Evolutionary conservation across 441 rosid species (phyloP).

Genomic region (Biscutella laevigata): DNA sequence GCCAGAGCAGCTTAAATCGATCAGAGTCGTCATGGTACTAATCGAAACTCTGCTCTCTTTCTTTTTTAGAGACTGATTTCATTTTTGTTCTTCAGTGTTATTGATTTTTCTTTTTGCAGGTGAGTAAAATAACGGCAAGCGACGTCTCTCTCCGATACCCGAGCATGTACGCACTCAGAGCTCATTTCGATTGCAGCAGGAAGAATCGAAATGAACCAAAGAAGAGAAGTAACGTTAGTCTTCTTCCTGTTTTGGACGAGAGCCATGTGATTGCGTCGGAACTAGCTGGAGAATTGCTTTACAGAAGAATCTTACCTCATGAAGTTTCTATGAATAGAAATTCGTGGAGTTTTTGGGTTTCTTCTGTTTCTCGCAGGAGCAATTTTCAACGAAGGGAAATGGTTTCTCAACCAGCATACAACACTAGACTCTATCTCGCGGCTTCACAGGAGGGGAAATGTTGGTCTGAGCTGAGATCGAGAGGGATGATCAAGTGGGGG

Average conservation of each 20-base stretch:
- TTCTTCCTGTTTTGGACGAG: conserved; percentile 64
- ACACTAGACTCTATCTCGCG: conserved; percentile 10
- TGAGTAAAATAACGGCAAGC: conserved; percentile 49
- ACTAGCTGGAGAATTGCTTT: conserved; percentile 53
- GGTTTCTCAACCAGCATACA: conserved; percentile 14
- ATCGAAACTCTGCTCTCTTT: neutral
- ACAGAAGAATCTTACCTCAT: conserved; percentile 43
- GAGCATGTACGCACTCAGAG: conserved; percentile 44
- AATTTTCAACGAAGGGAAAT: neutral
- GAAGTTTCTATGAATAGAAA: conserved; percentile 38
- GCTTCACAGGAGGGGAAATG: conserved; percentile 36
- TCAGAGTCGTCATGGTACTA: conserved; percentile 65
- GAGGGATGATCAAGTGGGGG: conserved; percentile 73
- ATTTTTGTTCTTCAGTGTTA: neutral
- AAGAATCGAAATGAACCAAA: conserved; percentile 22
- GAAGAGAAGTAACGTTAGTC: conserved; percentile 23
- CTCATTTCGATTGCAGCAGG: conserved; percentile 35
- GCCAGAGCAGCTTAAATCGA: conserved; percentile 52
- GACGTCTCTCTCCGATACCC: conserved; percentile 65
- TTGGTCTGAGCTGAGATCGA: conserved; percentile 40
- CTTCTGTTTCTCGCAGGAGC: conserved; percentile 15
- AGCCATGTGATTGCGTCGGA: conserved; percentile 46
- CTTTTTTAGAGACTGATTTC: neutral
- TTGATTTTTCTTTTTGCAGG: no score
- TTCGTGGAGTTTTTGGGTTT: conserved; percentile 61